Evolutionary conservation across 2,329 filamentous ascomycete species (phyloP).

Genomic region (Claviceps digitariae): DNA sequence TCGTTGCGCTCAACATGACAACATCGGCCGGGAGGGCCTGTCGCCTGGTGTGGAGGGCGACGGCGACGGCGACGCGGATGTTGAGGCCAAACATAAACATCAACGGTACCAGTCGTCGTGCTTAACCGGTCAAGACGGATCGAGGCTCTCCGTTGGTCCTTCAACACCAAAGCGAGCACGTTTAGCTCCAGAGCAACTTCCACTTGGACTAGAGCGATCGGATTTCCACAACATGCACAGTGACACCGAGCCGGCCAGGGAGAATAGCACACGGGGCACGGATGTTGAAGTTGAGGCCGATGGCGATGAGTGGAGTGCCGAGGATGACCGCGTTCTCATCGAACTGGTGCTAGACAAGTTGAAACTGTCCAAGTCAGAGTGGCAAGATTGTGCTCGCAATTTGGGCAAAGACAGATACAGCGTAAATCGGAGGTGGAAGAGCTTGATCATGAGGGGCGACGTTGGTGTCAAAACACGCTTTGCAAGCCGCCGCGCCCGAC

Average conservation of each 20-base stretch:
- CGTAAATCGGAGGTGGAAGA: slow-evolving; percentile 49
- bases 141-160: slow-evolving; percentile 14
- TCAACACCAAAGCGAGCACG: slow-evolving; percentile 47
- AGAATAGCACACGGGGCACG: slow-evolving; percentile 15
- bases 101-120: slow-evolving; percentile 2
- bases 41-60: slow-evolving; percentile 16
- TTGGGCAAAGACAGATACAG: slow-evolving; percentile 46
- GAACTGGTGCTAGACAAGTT: slow-evolving; percentile 55
- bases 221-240: slow-evolving; percentile 42
- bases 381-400: slow-evolving; percentile 53
- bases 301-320: slow-evolving; percentile 41
- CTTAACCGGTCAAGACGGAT: not conserved
- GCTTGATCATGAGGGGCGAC: slow-evolving; percentile 43
- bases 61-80: slow-evolving; percentile 26
- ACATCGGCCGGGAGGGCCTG: slow-evolving; percentile 27
- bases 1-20: slow-evolving; percentile 33
- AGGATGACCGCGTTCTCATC: slow-evolving; percentile 53
- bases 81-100: slow-evolving; percentile 9
- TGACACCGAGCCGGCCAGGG: slow-evolving; percentile 15
- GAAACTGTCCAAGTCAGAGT: slow-evolving; percentile 48
- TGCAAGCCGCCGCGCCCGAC: slow-evolving; percentile 27
- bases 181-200: slow-evolving; percentile 46
- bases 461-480: slow-evolving; percentile 41
- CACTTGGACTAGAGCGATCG: slow-evolving; percentile 42
- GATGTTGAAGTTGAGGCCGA: slow-evolving; percentile 31